Evolutionary conservation across 2,329 filamentous ascomycete genomes (phyloP).

Genomic region (Metarhizium guizhouense): DNA sequence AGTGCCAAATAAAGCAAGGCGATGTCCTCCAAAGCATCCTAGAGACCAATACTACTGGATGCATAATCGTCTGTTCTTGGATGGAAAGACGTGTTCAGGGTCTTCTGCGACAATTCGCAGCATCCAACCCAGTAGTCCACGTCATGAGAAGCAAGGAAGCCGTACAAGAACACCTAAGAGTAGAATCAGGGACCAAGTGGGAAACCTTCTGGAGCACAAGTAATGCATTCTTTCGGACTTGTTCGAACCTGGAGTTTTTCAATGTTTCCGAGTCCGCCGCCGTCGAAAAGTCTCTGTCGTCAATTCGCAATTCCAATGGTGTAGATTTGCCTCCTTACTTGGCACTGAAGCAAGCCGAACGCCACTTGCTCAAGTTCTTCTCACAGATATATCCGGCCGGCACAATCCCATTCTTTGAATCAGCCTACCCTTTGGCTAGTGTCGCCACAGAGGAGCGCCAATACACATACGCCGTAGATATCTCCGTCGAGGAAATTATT

Average conservation of each 20-base stretch:
- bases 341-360: slow-evolving; percentile 58
- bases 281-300: neutral
- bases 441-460: slow-evolving; percentile 50
- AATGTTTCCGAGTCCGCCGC: slow-evolving; percentile 54
- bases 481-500: slow-evolving; percentile 48
- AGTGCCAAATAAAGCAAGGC: slow-evolving; percentile 56
- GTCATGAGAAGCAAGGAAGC: slow-evolving; percentile 56
- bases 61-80: slow-evolving; percentile 65
- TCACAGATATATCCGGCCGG: slow-evolving; percentile 48
- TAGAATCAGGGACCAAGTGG: slow-evolving; percentile 46
- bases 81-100: slow-evolving; percentile 55
- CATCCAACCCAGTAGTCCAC: slow-evolving; percentile 61
- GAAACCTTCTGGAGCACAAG: slow-evolving; percentile 49
- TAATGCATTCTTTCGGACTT: slow-evolving; percentile 51
- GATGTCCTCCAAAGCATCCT: slow-evolving; percentile 53
- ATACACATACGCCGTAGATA: slow-evolving; percentile 59
- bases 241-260: slow-evolving; percentile 69
- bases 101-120: slow-evolving; percentile 52
- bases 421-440: slow-evolving; percentile 55
- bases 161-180: slow-evolving; percentile 53
- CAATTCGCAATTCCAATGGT: neutral
- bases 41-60: slow-evolving; percentile 46
- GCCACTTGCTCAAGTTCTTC: slow-evolving; percentile 61
- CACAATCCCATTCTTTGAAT: slow-evolving; percentile 49
- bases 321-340: slow-evolving; percentile 48